Evolutionary conservation across 2,329 filamentous ascomycete genomes (phyloP).

Genomic region (Phyllosticta ampelicida): DNA sequence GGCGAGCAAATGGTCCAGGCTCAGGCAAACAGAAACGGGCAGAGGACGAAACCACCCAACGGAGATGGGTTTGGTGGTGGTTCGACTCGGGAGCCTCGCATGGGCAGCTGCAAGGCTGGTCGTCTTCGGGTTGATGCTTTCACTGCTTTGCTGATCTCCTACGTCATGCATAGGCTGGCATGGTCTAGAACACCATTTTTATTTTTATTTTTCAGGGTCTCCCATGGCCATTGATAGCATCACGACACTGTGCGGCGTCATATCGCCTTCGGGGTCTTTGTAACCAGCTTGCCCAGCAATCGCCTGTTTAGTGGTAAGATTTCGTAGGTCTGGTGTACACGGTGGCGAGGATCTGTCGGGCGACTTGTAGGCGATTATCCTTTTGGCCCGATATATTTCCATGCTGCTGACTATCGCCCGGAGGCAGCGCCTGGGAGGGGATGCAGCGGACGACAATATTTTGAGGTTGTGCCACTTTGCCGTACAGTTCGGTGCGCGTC

Average conservation of each 20-base stretch:
- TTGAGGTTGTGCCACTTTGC: neutral
- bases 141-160: neutral
- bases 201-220: neutral
- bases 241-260: neutral
- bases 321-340: too few relatives aligned
- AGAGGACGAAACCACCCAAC: neutral
- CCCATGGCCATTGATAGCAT: neutral
- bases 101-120: neutral
- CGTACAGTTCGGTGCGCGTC: neutral
- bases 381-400: too few relatives aligned
- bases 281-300: too few relatives aligned
- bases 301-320: too few relatives aligned
- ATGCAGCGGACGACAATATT: neutral
- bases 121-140: neutral
- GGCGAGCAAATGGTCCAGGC: neutral
- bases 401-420: too few relatives aligned
- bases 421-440: too few relatives aligned
- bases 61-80: neutral
- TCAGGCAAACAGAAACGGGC: neutral
- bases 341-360: too few relatives aligned
- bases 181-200: neutral
- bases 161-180: neutral
- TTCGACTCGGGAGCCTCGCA: neutral
- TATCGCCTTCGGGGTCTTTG: too few relatives aligned
- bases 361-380: too few relatives aligned